These are phyloP conservation scores for Sarcodon sp. DNA, from an alignment of 768 basidiomycete genomes.

Conservation along the genomic window DNA sequence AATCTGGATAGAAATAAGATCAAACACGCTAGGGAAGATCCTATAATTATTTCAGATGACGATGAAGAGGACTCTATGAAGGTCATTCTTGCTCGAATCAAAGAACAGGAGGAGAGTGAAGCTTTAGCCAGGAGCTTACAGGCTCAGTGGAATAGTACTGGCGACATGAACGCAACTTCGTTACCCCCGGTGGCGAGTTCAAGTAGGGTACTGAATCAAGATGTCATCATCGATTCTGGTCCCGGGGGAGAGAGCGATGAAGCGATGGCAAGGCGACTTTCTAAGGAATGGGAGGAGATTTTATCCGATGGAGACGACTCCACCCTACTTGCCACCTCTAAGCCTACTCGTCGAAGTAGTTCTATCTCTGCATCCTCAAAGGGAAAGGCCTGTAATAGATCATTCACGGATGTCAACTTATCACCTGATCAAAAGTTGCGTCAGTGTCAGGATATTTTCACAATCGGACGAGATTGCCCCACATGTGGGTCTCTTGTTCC, in stretches of 20 bases:
- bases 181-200: not conserved
- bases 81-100: slow-evolving; percentile 25
- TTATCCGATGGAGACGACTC: slow-evolving; percentile 5
- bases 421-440: slow-evolving; percentile 21
- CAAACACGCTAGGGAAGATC: no score
- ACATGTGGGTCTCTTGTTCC: slow-evolving; percentile 22
- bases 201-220: not conserved
- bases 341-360: slow-evolving; percentile 5
- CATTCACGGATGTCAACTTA: not conserved
- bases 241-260: slow-evolving; percentile 20
- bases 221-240: not conserved
- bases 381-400: not conserved
- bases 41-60: slow-evolving; percentile 14
- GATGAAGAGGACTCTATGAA: slow-evolving; percentile 28
- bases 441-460: slow-evolving; percentile 23
- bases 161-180: not conserved
- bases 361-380: slow-evolving; percentile 2
- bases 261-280: slow-evolving; percentile 24
- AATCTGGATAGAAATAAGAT: no score
- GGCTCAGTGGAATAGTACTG: slow-evolving; percentile 15
- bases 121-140: slow-evolving; percentile 23
- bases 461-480: slow-evolving; percentile 19
- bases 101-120: slow-evolving; percentile 30
- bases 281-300: slow-evolving; percentile 24
- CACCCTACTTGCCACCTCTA: slow-evolving; percentile 1